Evolutionary conservation across 2,329 filamentous ascomycete species (phyloP).

Genomic region (Cladosporium oxysporum): DNA sequence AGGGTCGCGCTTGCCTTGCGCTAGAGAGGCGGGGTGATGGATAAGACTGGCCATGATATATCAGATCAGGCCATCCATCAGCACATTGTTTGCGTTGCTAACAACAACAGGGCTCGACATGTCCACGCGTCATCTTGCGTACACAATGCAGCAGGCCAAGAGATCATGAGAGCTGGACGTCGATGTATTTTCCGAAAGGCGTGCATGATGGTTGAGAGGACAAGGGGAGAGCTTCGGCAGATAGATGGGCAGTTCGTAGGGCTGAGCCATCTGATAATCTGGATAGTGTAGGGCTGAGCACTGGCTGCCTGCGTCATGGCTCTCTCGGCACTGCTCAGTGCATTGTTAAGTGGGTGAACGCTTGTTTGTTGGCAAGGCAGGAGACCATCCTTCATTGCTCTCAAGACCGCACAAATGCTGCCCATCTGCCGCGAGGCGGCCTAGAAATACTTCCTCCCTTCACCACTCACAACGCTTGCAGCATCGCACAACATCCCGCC

Average conservation of each 20-base stretch:
- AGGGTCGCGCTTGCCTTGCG: slow-evolving; percentile 1
- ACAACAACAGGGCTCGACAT: not conserved
- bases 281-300: not conserved
- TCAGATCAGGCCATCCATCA: slow-evolving; percentile 13
- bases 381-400: no score
- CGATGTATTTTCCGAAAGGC: not conserved
- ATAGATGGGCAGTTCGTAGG: not conserved
- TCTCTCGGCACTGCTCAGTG: slow-evolving; percentile 1
- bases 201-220: not conserved
- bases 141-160: not conserved
- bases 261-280: not conserved
- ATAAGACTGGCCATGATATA: not conserved
- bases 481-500: not conserved
- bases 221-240: not conserved
- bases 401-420: not conserved
- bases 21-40: slow-evolving; percentile 1
- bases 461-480: not conserved
- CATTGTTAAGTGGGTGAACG: not conserved
- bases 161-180: not conserved
- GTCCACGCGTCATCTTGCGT: not conserved
- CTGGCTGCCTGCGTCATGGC: not conserved
- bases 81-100: not conserved
- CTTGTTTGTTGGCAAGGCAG: not conserved
- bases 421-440: not conserved
- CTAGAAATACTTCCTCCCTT: not conserved